These are phyloP conservation scores for Nannizziopsis barbatae DNA, from an alignment of 2,329 filamentous ascomycete species.

Conservation along the genomic window DNA sequence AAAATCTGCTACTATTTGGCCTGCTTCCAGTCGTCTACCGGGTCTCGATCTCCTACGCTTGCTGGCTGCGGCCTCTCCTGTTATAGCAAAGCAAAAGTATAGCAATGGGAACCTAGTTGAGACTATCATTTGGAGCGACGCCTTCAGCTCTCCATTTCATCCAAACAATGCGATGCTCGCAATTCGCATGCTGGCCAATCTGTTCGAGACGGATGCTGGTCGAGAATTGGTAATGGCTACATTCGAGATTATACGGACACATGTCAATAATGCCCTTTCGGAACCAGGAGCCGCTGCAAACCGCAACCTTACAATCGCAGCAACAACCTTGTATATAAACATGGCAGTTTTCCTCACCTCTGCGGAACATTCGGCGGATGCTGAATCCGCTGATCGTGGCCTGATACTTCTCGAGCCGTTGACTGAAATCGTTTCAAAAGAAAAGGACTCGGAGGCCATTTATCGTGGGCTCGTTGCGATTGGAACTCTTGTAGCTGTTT, in stretches of 20 bases:
- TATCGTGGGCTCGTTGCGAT: conserved; percentile 73
- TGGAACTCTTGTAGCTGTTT: conserved; percentile 57
- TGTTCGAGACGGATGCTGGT: conserved; percentile 67
- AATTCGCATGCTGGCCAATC: conserved; percentile 66
- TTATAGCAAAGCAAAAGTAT: conserved; percentile 52
- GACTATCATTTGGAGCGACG: conserved; percentile 46
- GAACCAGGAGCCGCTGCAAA: conserved; percentile 45
- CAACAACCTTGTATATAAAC: conserved; percentile 75
- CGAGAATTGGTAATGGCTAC: conserved; percentile 50
- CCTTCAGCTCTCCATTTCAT: conserved; percentile 51
- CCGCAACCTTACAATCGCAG: conserved; percentile 70
- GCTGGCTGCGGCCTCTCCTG: conserved; percentile 55
- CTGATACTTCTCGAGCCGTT: conserved; percentile 51
- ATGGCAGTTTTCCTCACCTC: conserved; percentile 60
- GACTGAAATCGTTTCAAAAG: conserved; percentile 50
- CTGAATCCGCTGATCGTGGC: conserved; percentile 38
- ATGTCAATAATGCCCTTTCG: conserved; percentile 51
- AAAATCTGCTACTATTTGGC: conserved; percentile 68
- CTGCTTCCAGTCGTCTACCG: conserved; percentile 66
- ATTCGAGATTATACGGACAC: conserved; percentile 50
- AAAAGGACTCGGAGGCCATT: conserved; percentile 68
- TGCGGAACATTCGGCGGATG: conserved; percentile 29
- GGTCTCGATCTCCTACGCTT: conserved; percentile 82
- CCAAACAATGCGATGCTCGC: conserved; percentile 83
- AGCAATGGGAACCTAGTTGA: conserved; percentile 48